Evolutionary conservation across 495 filamentous ascomycete genomes (phyloP).

Genomic region (Lentithecium fluviatile): DNA sequence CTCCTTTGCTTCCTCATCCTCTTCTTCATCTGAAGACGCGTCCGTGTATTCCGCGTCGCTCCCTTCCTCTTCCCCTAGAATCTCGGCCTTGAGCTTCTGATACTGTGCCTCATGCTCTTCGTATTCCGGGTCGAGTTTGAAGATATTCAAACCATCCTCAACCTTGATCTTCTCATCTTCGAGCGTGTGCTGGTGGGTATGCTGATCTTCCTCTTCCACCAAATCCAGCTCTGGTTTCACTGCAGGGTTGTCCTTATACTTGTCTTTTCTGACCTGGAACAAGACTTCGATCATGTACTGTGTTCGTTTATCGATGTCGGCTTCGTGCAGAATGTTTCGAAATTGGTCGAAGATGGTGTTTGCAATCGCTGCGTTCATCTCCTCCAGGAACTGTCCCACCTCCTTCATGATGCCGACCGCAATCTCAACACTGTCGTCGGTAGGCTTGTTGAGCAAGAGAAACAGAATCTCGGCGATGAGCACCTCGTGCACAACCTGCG

Average conservation of each 20-base stretch:
- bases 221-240: slow-evolving; percentile 92
- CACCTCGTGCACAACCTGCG: slow-evolving; percentile 93
- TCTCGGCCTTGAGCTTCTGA: slow-evolving; percentile 84
- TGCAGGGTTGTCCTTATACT: slow-evolving; percentile 89
- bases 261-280: slow-evolving; percentile 94
- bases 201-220: slow-evolving; percentile 95
- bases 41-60: slow-evolving; percentile 69
- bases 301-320: slow-evolving; percentile 90
- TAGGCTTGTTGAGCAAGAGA: slow-evolving; percentile 86
- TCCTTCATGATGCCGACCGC: slow-evolving; percentile 88
- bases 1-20: slow-evolving; percentile 66
- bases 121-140: slow-evolving; percentile 89
- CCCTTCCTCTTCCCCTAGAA: slow-evolving; percentile 85
- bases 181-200: slow-evolving; percentile 77
- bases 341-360: slow-evolving; percentile 94
- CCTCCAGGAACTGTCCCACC: slow-evolving; percentile 89
- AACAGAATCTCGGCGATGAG: slow-evolving; percentile 87
- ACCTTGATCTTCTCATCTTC: slow-evolving; percentile 69
- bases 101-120: slow-evolving; percentile 90
- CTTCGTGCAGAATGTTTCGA: slow-evolving; percentile 89
- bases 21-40: slow-evolving; percentile 76
- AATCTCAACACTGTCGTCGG: slow-evolving; percentile 97
- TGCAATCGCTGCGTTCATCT: slow-evolving; percentile 83
- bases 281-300: slow-evolving; percentile 99
- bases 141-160: slow-evolving; percentile 85